Conservation (phyloP, 2,329 filamentous ascomycete genomes). For the Penicillium oxalicum region DNA sequence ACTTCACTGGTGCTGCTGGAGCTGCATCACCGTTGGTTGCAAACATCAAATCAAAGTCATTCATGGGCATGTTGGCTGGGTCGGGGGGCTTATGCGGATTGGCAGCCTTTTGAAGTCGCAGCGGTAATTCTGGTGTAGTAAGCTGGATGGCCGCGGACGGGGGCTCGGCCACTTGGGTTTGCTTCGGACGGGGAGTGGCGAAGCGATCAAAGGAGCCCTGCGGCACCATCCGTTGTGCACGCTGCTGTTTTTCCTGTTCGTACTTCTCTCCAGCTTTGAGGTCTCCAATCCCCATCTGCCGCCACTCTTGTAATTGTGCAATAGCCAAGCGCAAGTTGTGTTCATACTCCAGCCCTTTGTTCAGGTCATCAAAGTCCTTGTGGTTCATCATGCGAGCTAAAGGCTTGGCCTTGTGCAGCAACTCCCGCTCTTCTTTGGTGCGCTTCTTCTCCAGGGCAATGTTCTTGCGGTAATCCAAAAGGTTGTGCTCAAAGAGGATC, state of each 20-base stretch:
- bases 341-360: constrained; percentile 80
- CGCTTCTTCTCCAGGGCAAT: constrained; percentile 85
- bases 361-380: constrained; percentile 80
- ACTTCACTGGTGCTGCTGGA: constrained; percentile 38
- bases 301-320: constrained; percentile 87
- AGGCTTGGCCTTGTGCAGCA: constrained; percentile 89
- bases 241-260: constrained; percentile 75
- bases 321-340: constrained; percentile 88
- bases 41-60: constrained; percentile 51
- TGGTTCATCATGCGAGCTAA: constrained; percentile 97
- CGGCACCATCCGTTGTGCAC: constrained; percentile 60
- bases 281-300: constrained; percentile 74
- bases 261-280: constrained; percentile 85
- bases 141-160: constrained; percentile 69
- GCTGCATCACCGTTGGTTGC: constrained; percentile 46
- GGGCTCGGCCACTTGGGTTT: constrained; percentile 63
- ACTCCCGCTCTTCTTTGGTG: constrained; percentile 87
- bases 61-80: constrained; percentile 33
- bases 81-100: constrained; percentile 24
- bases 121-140: constrained; percentile 70
- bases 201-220: constrained; percentile 83
- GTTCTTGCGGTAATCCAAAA: constrained; percentile 92
- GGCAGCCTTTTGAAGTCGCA: constrained; percentile 49
- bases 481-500: constrained; percentile 89
- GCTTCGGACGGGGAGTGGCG: constrained; percentile 64